A percentile compares a stretch with the other conserved stretches of the same genome.
phyloP scores from a whole-genome alignment of 2,329 filamentous ascomycete genomes.

The Thermoascus crustaceus region DNA sequence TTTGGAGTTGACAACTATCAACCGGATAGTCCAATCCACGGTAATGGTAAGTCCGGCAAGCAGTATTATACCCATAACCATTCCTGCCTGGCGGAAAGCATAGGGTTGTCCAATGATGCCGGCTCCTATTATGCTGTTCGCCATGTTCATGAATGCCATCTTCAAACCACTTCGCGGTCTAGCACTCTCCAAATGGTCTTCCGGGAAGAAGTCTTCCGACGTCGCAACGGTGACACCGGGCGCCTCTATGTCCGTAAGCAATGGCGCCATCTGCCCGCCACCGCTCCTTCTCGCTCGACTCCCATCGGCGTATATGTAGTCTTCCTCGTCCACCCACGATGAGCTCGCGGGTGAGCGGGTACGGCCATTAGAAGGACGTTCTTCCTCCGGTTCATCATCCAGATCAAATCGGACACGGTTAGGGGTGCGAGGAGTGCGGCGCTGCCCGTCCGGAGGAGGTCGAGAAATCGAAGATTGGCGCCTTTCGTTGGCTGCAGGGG shows the following conservation, averaged over 20 bases:
- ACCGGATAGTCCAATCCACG: constrained; percentile 93
- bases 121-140: constrained; percentile 87
- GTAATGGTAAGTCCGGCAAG: constrained; percentile 71
- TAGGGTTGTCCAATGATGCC: constrained; percentile 81
- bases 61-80: constrained; percentile 69
- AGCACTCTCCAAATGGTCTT: constrained; percentile 52
- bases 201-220: constrained; percentile 48
- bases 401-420: constrained; percentile 63
- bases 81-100: constrained; percentile 85
- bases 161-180: constrained; percentile 77
- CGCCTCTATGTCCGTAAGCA: constrained; percentile 75
- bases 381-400: constrained; percentile 21
- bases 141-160: constrained; percentile 99
- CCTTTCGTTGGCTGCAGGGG: constrained; percentile 15
- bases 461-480: constrained; percentile 37
- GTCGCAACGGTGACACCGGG: constrained; percentile 67
- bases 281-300: constrained; percentile 30
- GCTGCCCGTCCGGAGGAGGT: constrained; percentile 31
- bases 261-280: constrained; percentile 51
- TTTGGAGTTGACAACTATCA: constrained; percentile 97
- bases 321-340: constrained; percentile 50
- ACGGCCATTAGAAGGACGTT: constrained; percentile 24
- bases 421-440: constrained; percentile 51
- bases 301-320: constrained; percentile 45
- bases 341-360: constrained; percentile 20